These are phyloP conservation scores for Dioscorea dumetorum DNA, from an alignment of 106 monocot species.

Conservation along the genomic window DNA sequence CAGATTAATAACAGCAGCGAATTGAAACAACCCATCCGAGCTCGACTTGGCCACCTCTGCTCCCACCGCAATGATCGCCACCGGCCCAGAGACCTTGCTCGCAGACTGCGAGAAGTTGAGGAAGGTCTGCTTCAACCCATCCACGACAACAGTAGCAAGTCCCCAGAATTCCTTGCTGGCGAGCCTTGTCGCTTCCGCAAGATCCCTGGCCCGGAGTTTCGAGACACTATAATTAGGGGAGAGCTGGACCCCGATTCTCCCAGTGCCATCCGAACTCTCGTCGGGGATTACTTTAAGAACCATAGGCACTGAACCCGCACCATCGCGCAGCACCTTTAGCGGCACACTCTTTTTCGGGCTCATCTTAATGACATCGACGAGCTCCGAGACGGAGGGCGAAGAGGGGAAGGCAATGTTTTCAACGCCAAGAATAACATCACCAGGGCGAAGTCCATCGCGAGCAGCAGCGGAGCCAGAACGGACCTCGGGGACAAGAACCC, in stretches of 20 bases:
- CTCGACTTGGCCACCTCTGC: slow-evolving; percentile 88
- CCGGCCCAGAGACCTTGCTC: slow-evolving; percentile 82
- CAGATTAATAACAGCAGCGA: slow-evolving; percentile 80
- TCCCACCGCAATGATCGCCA: slow-evolving; percentile 89
- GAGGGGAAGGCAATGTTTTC: slow-evolving; percentile 6
- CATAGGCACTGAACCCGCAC: not conserved
- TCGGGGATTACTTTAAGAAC: slow-evolving; percentile 56
- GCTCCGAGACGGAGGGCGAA: slow-evolving; percentile 37
- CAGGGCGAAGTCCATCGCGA: slow-evolving; percentile 47
- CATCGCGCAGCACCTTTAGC: slow-evolving; percentile 26
- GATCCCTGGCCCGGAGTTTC: slow-evolving; percentile 32
- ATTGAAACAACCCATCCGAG: slow-evolving; percentile 79
- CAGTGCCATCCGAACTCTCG: slow-evolving; percentile 51
- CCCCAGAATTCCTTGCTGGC: slow-evolving; percentile 53
- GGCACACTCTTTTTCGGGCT: slow-evolving; percentile 31
- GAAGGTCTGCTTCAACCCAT: slow-evolving; percentile 81
- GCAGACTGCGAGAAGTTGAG: slow-evolving; percentile 85
- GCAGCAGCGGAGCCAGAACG: slow-evolving; percentile 53
- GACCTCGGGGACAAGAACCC: slow-evolving; percentile 72
- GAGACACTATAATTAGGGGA: slow-evolving; percentile 63
- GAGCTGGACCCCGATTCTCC: slow-evolving; percentile 80
- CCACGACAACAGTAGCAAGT: slow-evolving; percentile 44
- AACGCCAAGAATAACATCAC: slow-evolving; percentile 63
- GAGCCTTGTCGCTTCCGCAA: slow-evolving; percentile 38
- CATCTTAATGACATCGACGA: slow-evolving; percentile 65